Evolutionary conservation across 176 grass and related monocot species (phyloP).

Genomic region (Chloris gayana): DNA sequence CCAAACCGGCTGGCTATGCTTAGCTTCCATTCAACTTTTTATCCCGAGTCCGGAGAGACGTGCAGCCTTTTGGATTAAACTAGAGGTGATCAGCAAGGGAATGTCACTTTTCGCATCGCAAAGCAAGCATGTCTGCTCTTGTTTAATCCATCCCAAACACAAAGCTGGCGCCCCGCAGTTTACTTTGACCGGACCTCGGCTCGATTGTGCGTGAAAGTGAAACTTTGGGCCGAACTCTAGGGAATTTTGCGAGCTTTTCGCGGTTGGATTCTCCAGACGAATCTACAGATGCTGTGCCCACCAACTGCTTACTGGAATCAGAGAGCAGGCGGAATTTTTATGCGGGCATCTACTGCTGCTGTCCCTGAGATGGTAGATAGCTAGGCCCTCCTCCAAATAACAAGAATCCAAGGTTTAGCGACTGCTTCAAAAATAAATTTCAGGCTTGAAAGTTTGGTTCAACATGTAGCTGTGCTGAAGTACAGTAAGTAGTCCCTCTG

Average conservation of each 20-base stretch:
- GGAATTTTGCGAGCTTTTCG: constrained; percentile 52
- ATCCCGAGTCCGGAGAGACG: constrained; percentile 27
- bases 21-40: constrained; percentile 57
- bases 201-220: constrained; percentile 46
- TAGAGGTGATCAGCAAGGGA: constrained; percentile 39
- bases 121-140: constrained; percentile 48
- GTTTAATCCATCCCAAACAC: constrained; percentile 45
- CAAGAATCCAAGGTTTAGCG: constrained; percentile 42
- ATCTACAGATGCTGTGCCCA: constrained; percentile 57
- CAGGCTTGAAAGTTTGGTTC: constrained; percentile 3
- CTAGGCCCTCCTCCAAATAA: constrained; percentile 37
- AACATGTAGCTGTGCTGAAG: not conserved
- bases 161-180: constrained; percentile 57
- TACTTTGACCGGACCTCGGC: constrained; percentile 45
- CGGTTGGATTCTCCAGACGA: constrained; percentile 61
- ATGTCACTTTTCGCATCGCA: constrained; percentile 32
- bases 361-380: not conserved
- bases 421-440: too few relatives aligned
- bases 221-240: constrained; percentile 58
- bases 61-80: constrained; percentile 56
- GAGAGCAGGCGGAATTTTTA: constrained; percentile 30
- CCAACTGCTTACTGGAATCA: constrained; percentile 38
- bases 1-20: constrained; percentile 32
- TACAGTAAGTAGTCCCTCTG: not conserved
- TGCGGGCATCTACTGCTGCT: constrained; percentile 32